These are phyloP conservation scores for Meyerozyma carpophila DNA, from an alignment of 1,139 yeast genomes.

Conservation along the genomic window DNA sequence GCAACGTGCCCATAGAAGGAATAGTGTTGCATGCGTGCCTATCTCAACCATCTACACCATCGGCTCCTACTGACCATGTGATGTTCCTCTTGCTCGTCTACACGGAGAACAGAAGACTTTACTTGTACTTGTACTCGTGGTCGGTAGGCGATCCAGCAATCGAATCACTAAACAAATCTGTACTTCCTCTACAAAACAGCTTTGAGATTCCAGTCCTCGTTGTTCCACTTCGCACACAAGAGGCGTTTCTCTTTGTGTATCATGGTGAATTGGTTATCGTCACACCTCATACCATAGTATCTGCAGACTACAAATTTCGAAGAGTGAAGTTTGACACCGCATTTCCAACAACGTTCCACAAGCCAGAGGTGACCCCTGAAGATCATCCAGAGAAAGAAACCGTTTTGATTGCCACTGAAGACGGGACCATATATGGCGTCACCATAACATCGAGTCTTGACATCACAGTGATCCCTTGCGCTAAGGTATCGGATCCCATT, in stretches of 20 bases:
- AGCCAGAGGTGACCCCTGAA: constrained; percentile 15
- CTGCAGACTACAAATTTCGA: constrained; percentile 38
- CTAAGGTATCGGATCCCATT: constrained; percentile 26
- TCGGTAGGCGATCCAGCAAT: constrained; percentile 21
- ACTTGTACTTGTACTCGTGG: constrained; percentile 40
- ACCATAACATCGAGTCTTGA: constrained; percentile 5
- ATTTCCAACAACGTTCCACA: constrained; percentile 37
- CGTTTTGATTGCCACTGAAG: constrained; percentile 34
- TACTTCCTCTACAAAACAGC: constrained; percentile 32
- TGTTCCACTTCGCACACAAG: constrained; percentile 20
- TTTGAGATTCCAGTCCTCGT: constrained; percentile 39
- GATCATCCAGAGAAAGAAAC: constrained; percentile 20
- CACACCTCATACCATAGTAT: constrained; percentile 39
- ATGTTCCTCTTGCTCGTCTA: constrained; percentile 32
- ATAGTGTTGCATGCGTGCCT: constrained; percentile 39
- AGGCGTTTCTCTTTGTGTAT: constrained; percentile 8
- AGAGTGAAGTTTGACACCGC: constrained; percentile 12
- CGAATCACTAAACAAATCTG: constrained; percentile 18
- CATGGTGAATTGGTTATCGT: constrained; percentile 18
- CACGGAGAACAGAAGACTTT: constrained; percentile 32
- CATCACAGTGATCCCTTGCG: constrained; percentile 15
- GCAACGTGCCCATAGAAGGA: constrained; percentile 39
- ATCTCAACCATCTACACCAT: constrained; percentile 26
- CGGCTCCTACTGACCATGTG: constrained; percentile 20
- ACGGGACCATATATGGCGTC: constrained; percentile 35